Evolutionary conservation across 163 green algal genomes (phyloP), one percentile per base, ranked within the genome.

Genomic region (Scenedesmus sp.): DNA sequence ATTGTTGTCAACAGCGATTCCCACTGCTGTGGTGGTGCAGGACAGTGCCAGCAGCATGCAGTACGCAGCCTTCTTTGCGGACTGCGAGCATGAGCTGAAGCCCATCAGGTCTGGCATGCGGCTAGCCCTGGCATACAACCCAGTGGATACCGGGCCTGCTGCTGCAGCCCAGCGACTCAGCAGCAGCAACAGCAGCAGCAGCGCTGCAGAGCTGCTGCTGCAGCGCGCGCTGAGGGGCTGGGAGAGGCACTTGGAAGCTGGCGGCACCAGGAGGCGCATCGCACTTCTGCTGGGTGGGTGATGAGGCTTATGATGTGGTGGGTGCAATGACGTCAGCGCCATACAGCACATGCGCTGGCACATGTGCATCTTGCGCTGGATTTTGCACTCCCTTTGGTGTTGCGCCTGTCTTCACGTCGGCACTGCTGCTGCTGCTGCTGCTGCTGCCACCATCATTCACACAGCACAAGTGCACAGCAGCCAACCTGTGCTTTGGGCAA

Each of bases 31-130:
- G n/a, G n/a, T n/a, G n/a, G n/a, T n/a, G 82, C 82, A 87, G 82
- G 82, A 34, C 34, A 87, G 59, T 26, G 66, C 5, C 18, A 34
- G 5, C 15, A 73, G 0, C 12, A n/a, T 93, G 10, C 16, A 85
- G 2, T 92, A 85, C 56, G 85, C 85, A 1, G 92, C 92, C n/a
- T 94, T 93, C 88, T 94, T 70, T 59, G 89, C 92, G 0, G 92
- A 93, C 59, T 94, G 92, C 83, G 85, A 93, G 84, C 92, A 94
- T 62, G 79, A 93, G 92, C 89, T 94, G 56, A 77, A 0, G 2
- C 52, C 86, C 46, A 55, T 94, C 0, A 86, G 15, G 0, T 23
- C 62, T 2, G 92, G 92, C 18, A 81, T 90, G 54, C 82, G 82
- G 18, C 55, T 87, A 10, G 82, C 46, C 3, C 54, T 87, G 82